A percentile compares a stretch with the other conserved stretches of the same genome.
Evolutionary conservation across 352 stramenopile species (phyloP).

Genomic region (Globisporangium apiculatum): DNA sequence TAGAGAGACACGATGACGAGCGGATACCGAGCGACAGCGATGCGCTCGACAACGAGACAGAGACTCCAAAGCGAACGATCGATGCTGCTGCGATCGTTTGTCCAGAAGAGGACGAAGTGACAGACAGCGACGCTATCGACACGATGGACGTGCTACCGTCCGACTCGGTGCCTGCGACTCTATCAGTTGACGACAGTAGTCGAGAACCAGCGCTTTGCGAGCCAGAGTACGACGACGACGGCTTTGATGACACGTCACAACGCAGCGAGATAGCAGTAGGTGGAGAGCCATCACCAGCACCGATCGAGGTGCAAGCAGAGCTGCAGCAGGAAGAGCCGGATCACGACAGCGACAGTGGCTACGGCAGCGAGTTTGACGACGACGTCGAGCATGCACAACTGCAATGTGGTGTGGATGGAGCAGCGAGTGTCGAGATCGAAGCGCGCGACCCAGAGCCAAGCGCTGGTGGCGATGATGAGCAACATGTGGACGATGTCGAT

Average conservation of each 20-base stretch:
- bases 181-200: background rate
- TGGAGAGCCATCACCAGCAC: too few relatives aligned
- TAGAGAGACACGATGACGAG: background rate
- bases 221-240: conserved; percentile 10
- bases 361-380: conserved; percentile 39
- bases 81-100: too few relatives aligned
- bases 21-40: background rate
- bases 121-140: too few relatives aligned
- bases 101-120: background rate
- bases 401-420: background rate
- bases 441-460: background rate
- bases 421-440: background rate
- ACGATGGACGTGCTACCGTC: too few relatives aligned
- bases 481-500: background rate
- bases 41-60: background rate
- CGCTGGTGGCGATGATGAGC: background rate
- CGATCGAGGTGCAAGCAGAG: background rate
- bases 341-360: conserved; percentile 15
- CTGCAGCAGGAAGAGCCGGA: background rate
- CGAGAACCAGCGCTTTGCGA: background rate
- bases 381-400: conserved; percentile 10
- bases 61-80: background rate
- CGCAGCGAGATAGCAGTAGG: background rate
- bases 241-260: conserved; percentile 8
- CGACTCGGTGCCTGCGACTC: background rate